phyloP scores from a whole-genome alignment of 2,329 filamentous ascomycete genomes.

The Penicillium sp. region DNA sequence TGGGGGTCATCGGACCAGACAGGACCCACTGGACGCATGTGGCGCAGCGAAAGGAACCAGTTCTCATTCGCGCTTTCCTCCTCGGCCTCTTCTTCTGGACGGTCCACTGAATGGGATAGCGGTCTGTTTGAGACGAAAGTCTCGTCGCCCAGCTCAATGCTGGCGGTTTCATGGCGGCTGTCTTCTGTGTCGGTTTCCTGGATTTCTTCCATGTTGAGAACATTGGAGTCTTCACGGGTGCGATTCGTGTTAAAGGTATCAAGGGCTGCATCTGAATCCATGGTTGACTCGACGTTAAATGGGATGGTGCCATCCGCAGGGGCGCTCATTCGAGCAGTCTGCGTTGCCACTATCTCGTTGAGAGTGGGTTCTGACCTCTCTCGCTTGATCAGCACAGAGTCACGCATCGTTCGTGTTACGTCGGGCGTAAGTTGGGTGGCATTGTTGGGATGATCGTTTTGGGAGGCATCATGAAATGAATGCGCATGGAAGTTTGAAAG shows the following conservation, averaged over 20 bases:
- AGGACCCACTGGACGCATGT: constrained; percentile 19
- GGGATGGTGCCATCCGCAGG: neutral
- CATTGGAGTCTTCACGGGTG: neutral
- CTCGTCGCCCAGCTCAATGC: constrained; percentile 38
- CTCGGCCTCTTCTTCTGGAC: constrained; percentile 1
- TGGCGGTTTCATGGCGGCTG: constrained; percentile 34
- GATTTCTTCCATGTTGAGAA: constrained; percentile 6
- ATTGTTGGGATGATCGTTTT: neutral
- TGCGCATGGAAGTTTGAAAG: constrained; percentile 25
- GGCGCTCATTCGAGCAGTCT: neutral
- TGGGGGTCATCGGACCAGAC: constrained; percentile 35
- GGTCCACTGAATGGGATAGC: constrained; percentile 1
- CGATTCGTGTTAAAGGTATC: neutral
- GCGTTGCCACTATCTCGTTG: neutral
- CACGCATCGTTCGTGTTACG: neutral
- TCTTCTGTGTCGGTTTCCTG: constrained; percentile 13
- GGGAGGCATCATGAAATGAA: constrained; percentile 17
- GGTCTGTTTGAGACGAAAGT: constrained; percentile 8
- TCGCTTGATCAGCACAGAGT: constrained; percentile 7
- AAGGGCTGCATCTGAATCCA: neutral
- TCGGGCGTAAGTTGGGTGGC: neutral
- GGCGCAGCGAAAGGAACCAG: constrained; percentile 33
- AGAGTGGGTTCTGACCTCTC: constrained; percentile 4
- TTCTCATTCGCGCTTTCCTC: constrained; percentile 21
- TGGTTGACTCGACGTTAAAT: neutral